Percentiles rank a stretch among this genome's conserved stretches.
These are phyloP conservation scores for Aureobasidium subglaciale DNA, from an alignment of 2,329 filamentous ascomycete species.

Conservation along the genomic window DNA sequence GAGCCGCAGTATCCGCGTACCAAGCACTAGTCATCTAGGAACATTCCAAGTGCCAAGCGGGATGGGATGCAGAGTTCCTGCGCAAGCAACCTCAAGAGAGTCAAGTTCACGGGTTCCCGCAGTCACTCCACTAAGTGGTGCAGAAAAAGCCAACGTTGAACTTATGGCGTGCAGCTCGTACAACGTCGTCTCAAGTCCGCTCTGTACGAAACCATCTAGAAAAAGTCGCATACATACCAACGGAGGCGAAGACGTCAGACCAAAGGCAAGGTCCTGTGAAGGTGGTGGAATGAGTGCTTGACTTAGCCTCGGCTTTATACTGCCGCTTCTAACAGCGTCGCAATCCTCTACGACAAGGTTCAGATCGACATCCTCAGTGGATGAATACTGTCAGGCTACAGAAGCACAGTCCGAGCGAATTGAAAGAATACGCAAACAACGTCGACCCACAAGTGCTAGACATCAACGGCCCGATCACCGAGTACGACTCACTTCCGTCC, in stretches of 20 bases:
- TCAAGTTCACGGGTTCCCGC: neutral
- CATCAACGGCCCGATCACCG: neutral
- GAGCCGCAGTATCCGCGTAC: neutral
- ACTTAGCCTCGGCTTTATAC: neutral
- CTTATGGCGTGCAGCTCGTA: slow-evolving; percentile 2
- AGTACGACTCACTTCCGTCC: neutral
- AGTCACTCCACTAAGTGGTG: neutral
- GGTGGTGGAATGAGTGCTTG: neutral
- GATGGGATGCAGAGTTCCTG: neutral
- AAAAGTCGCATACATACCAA: too few relatives aligned
- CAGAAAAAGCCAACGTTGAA: slow-evolving; percentile 7
- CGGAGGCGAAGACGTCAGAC: neutral
- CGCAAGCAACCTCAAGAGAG: neutral
- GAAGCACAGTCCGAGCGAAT: neutral
- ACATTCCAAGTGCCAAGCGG: neutral
- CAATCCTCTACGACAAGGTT: neutral
- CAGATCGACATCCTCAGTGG: too few relatives aligned
- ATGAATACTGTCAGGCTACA: neutral
- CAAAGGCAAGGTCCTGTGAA: neutral
- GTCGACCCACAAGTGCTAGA: neutral
- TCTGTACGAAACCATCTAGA: too few relatives aligned
- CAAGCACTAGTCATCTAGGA: neutral
- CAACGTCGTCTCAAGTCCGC: neutral
- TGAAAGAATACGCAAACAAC: neutral
- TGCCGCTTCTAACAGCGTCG: neutral